Evolutionary conservation across 23 red algal species (phyloP).

Genomic region (Agarophyton chilense): DNA sequence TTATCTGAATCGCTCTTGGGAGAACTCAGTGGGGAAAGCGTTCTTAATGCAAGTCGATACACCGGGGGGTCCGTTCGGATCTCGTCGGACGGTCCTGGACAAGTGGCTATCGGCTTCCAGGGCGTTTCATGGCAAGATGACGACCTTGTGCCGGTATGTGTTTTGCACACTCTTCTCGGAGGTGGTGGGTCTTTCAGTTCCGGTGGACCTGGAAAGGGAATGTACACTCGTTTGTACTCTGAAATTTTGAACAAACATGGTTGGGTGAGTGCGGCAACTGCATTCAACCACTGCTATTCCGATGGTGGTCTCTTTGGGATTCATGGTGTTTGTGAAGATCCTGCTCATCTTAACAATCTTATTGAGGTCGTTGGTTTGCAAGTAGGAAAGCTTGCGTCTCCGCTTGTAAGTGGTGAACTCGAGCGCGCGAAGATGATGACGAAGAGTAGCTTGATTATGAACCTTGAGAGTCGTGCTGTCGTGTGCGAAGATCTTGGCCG

Average conservation of each 20-base stretch:
- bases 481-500: slow-evolving; percentile 94
- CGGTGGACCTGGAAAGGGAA: slow-evolving; percentile 98
- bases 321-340: slow-evolving; percentile 69
- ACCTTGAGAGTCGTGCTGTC: slow-evolving; percentile 90
- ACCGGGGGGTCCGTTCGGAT: slow-evolving; percentile 81
- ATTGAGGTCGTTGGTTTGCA: slow-evolving; percentile 73
- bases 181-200: slow-evolving; percentile 95
- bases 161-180: slow-evolving; percentile 90
- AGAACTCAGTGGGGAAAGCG: slow-evolving; percentile 1
- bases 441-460: slow-evolving; percentile 87
- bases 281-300: slow-evolving; percentile 93
- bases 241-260: slow-evolving; percentile 87
- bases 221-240: slow-evolving; percentile 96
- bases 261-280: slow-evolving; percentile 79
- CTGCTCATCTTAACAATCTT: slow-evolving; percentile 69
- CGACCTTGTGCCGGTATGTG: slow-evolving; percentile 85
- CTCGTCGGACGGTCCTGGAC: slow-evolving; percentile 66
- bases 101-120: slow-evolving; percentile 91
- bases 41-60: slow-evolving; percentile 57
- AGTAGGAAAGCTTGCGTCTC: slow-evolving; percentile 65
- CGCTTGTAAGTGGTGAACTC: slow-evolving; percentile 65
- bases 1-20: slow-evolving; percentile 61
- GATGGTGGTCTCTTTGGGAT: slow-evolving; percentile 97
- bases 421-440: slow-evolving; percentile 93
- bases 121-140: slow-evolving; percentile 90